Base-by-base conservation (phyloP, 2,329 filamentous ascomycete species). In the Colletotrichum karsti region DNA sequence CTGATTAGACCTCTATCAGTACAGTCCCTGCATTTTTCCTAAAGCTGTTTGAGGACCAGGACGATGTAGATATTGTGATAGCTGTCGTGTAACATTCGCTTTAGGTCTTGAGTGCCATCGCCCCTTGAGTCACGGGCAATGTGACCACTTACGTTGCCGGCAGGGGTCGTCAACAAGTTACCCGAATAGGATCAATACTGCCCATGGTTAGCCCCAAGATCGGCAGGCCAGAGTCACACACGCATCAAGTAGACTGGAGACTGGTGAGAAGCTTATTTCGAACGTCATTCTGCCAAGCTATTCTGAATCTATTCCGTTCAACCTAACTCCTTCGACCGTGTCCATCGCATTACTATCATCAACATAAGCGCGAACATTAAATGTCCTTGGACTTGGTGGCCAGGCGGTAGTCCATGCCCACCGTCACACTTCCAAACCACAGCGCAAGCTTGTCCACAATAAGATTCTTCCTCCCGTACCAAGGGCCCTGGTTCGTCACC, bases 381-480 rank as follows among this genome's bases (percentile, higher is more conserved):
- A 48, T 53, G 13, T 71, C 77, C 72, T 75, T 79, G 60, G 54
- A 67, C 41, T 72, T 73, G 46, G 39, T 58, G 46, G 44, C 42
- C 9, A 62, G 63, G 51, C 39, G 72, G 18, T 79, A 81, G 44
- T 74, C 64, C 66, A 81, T 63, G 2, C 78, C 79, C 1, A 73
- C 73, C 2, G 74, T 75, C 46, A 81, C 67, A 42, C 72, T 74
- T 0, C 77, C 77, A 59, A 78, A 75, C 61, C 73, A 70, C 51
- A 74, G 70, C 46, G 72, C 76, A 72, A 74, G 75, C 48, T 69
- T 71, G 62, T 81, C 79, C 4, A 74, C 65, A 3, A 73, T 63
- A 35, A 79, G 65, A 39, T 76, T 76, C 20, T 70, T 72, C 1
- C 79, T 72, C 0, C 78, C 79, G 33, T 81, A 82, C 79, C 77